A percentile compares a stretch with the other conserved stretches of the same genome.
These are phyloP conservation scores for Kuraishia hungarica DNA, from an alignment of 805 yeast species.

Conservation along the genomic window DNA sequence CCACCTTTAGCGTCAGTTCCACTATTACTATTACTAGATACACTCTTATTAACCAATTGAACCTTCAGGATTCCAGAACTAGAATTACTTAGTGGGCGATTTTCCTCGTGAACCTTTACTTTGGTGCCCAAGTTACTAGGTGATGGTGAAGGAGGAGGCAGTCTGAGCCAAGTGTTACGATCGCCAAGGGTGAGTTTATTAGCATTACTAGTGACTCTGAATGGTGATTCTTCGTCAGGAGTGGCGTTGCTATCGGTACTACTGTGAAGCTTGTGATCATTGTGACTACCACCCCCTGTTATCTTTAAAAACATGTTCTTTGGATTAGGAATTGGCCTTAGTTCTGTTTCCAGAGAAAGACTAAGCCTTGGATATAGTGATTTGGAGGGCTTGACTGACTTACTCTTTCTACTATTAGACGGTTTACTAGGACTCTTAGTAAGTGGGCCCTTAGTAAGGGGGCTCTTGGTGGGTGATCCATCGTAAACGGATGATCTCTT, in stretches of 20 bases:
- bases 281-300: too few species aligned
- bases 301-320: not conserved
- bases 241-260: too few species aligned
- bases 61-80: too few species aligned
- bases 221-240: not conserved
- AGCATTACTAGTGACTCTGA: not conserved
- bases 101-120: not conserved
- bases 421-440: too few species aligned
- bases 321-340: not conserved
- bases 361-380: slow-evolving; percentile 1
- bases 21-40: not conserved
- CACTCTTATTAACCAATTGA: not conserved
- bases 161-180: slow-evolving; percentile 3
- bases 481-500: too few species aligned
- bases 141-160: not conserved
- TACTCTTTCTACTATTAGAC: not conserved
- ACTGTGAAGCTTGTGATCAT: too few species aligned
- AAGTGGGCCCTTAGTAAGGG: not conserved
- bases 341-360: not conserved
- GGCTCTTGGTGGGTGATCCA: not conserved
- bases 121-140: not conserved
- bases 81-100: not conserved
- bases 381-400: not conserved
- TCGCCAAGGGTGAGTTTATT: not conserved
- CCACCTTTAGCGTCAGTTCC: too few species aligned